Percentiles rank a stretch among this genome's conserved stretches.
These are phyloP conservation scores for Orbilia brochopaga DNA, from an alignment of 2,329 filamentous ascomycete genomes.

Conservation along the genomic window DNA sequence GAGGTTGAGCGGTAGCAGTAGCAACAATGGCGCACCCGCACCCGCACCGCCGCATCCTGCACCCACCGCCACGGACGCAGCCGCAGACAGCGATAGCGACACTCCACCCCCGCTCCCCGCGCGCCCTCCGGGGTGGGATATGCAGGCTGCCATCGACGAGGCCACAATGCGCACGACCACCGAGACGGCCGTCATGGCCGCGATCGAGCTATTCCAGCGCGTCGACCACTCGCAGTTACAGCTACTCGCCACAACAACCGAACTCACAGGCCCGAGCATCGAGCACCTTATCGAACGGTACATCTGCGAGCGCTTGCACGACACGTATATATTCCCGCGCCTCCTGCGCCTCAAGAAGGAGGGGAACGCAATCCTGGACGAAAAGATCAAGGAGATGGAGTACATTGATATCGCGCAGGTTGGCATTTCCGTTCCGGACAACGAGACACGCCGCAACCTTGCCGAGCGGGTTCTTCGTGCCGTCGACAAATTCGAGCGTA, in stretches of 20 bases:
- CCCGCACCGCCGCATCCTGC: conserved; percentile 66
- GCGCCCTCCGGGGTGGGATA: conserved; percentile 28
- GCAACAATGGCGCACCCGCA: conserved; percentile 40
- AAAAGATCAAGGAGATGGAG: conserved; percentile 89
- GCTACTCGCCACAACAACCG: conserved; percentile 86
- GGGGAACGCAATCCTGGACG: conserved; percentile 86
- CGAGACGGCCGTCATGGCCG: conserved; percentile 88
- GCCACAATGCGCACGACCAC: conserved; percentile 85
- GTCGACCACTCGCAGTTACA: conserved; percentile 97
- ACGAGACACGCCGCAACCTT: conserved; percentile 79
- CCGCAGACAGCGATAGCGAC: conserved; percentile 65
- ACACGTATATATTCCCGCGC: conserved; percentile 79
- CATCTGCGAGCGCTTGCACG: conserved; percentile 89
- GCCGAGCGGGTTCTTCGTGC: conserved; percentile 76
- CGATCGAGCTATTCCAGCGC: conserved; percentile 92
- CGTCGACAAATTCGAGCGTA: conserved; percentile 87
- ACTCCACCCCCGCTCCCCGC: conserved; percentile 35
- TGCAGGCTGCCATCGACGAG: conserved; percentile 66
- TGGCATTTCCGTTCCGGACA: conserved; percentile 79
- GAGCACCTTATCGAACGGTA: conserved; percentile 95
- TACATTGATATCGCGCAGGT: conserved; percentile 93
- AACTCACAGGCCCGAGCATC: conserved; percentile 87
- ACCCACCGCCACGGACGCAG: conserved; percentile 57
- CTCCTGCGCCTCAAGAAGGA: conserved; percentile 76
- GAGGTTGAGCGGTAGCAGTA: conserved; percentile 51